Evolutionary conservation across 2,329 filamentous ascomycete genomes (phyloP), one percentile per base, ranked within the genome.

Genomic region (Alternaria metachromatica): DNA sequence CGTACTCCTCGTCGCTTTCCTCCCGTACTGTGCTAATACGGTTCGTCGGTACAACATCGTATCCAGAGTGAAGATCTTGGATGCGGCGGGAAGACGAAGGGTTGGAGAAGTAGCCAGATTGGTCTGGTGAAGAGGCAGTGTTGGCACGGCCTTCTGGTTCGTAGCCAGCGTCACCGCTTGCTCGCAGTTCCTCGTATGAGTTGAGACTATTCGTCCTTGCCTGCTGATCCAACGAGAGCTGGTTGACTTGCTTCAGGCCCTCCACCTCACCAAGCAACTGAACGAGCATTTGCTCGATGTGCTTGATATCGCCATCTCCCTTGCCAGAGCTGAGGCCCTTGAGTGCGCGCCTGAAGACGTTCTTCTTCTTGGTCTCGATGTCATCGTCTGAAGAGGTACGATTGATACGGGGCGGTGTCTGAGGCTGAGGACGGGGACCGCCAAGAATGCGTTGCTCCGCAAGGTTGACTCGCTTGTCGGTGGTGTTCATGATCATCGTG

Each of bases 221-320:
- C 58, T 77, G 76, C 49, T 76, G 75, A 15, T 76, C 74, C 62
- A 76, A 67, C 7, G 72, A 71, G 25, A 80, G 60, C 18, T 75
- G 72, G 58, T 82, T 80, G 10, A 75, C 69, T 11, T 82, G 77
- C 72, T 84, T 85, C 60, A 86, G 72, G 37, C 78, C 92, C 77
- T 98, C 95, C 7, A 99, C 94, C 77, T 99, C 96, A 55, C 90
- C 92, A 20, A 99, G 88, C 21, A 99, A 87, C 76, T 97, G 94
- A 79, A 96, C 92, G 33, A 99, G 87, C 83, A 85, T 84, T 46
- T 76, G 73, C 69, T 84, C 82, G 51, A 97, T 97, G 72, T 93
- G 92, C 68, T 89, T 88, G 55, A 97, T 87, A 72, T 99, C 96
- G 73, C 92, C 95, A 8, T 91, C 90, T 55, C 93, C 95, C 83